Conservation (phyloP, 768 basidiomycete genomes). For the Tylopilus sp. region DNA sequence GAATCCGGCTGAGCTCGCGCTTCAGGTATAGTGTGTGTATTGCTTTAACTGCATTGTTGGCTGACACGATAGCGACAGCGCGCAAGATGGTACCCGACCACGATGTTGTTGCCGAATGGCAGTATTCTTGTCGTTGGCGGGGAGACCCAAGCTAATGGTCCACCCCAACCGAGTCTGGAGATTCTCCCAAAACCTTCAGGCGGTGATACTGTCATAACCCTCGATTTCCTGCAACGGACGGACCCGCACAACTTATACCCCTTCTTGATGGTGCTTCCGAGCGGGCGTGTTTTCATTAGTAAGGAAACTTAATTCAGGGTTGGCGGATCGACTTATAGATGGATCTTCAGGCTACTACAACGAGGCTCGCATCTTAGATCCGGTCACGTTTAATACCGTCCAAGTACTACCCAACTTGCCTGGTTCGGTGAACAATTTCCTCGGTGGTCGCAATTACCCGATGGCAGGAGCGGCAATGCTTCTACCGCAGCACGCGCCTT, state of each 20-base stretch:
- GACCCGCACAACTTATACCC: constrained; percentile 82
- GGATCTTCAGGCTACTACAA: constrained; percentile 63
- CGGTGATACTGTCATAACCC: constrained; percentile 55
- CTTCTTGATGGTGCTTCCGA: constrained; percentile 71
- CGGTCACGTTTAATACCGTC: constrained; percentile 59
- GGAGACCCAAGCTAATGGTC: constrained; percentile 66
- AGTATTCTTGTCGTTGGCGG: constrained; percentile 73
- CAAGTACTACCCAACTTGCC: constrained; percentile 67
- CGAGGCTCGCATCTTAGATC: constrained; percentile 73
- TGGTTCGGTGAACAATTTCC: constrained; percentile 65
- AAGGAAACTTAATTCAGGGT: constrained; percentile 14
- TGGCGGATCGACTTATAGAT: not conserved
- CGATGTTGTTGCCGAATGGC: constrained; percentile 69
- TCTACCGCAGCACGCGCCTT: constrained; percentile 68
- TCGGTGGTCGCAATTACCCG: constrained; percentile 76
- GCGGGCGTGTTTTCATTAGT: constrained; percentile 69
- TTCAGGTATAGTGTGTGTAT: constrained; percentile 48
- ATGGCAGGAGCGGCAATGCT: constrained; percentile 68
- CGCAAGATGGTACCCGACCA: constrained; percentile 71
- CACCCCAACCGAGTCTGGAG: constrained; percentile 66
- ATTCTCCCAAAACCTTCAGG: constrained; percentile 65
- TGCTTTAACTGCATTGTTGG: not conserved
- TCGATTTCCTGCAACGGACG: constrained; percentile 67
- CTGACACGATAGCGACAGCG: constrained; percentile 32
- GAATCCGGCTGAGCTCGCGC: constrained; percentile 50